phyloP scores from a whole-genome alignment of 257 asterid species.

The Solanum chiquidenum region DNA sequence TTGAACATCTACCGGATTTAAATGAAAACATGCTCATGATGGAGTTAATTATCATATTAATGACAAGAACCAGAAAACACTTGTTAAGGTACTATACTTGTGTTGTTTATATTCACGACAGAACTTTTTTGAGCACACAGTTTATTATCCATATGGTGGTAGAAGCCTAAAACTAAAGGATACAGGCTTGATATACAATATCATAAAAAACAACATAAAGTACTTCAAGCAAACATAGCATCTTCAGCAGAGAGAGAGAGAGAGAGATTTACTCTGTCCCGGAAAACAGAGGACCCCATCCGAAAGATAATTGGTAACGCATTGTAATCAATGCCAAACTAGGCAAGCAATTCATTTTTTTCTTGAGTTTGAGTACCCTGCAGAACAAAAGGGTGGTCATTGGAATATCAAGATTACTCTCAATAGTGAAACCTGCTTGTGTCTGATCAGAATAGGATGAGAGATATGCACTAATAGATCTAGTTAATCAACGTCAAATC shows the following conservation, averaged over 20 bases:
- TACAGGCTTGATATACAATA: not conserved
- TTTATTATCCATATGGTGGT: not conserved
- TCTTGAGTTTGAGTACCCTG: slow-evolving; percentile 86
- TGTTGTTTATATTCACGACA: not conserved
- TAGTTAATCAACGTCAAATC: not conserved
- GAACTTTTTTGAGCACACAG: not conserved
- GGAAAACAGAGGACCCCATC: slow-evolving; percentile 68
- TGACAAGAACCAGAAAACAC: not conserved
- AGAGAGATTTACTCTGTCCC: slow-evolving; percentile 41
- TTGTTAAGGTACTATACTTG: not conserved
- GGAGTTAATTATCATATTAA: not conserved
- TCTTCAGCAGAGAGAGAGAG: not conserved
- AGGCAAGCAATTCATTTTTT: slow-evolving; percentile 51
- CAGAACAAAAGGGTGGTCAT: slow-evolving; percentile 3
- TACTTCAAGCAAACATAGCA: not conserved
- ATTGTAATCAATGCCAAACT: slow-evolving; percentile 46
- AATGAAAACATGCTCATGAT: not conserved
- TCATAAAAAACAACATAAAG: not conserved
- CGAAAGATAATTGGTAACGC: slow-evolving; percentile 54
- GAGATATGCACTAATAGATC: not conserved
- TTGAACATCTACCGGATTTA: not conserved
- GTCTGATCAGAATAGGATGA: not conserved
- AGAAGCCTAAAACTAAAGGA: not conserved
- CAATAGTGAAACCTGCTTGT: not conserved
- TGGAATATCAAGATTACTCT: not conserved